A percentile compares a stretch with the other conserved stretches of the same genome.
These are phyloP conservation scores for Fusarium sp. DNA, from an alignment of 2,329 filamentous ascomycete species.

Conservation along the genomic window DNA sequence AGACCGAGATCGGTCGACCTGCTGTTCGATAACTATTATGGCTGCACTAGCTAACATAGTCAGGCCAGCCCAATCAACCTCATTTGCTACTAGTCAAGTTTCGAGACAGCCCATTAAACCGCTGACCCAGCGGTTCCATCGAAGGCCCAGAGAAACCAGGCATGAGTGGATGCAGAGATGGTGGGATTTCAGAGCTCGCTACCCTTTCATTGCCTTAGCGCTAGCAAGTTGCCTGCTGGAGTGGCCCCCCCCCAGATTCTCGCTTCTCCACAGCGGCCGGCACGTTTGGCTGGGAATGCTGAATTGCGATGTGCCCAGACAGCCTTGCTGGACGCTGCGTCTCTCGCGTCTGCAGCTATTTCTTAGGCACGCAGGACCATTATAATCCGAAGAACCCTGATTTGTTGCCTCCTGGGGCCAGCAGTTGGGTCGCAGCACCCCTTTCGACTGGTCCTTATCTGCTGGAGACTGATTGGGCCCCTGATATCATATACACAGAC, in stretches of 20 bases:
- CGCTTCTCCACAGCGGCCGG: conserved; percentile 44
- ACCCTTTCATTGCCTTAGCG: conserved; percentile 9
- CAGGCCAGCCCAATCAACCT: neutral
- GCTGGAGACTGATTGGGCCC: conserved; percentile 19
- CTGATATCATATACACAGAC: conserved; percentile 7
- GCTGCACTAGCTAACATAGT: conserved; percentile 11
- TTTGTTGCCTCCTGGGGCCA: conserved; percentile 27
- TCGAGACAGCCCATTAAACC: conserved; percentile 1
- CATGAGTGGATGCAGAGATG: conserved; percentile 16
- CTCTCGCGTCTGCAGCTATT: conserved; percentile 34
- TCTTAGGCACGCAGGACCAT: conserved; percentile 30
- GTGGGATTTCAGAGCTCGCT: conserved; percentile 17
- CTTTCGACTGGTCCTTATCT: conserved; percentile 35
- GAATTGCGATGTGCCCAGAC: conserved; percentile 18
- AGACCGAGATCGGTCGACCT: neutral
- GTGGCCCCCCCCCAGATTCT: conserved; percentile 40
- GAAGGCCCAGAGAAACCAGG: neutral
- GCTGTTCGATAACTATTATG: neutral
- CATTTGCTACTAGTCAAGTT: conserved; percentile 5
- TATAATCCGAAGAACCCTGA: conserved; percentile 26
- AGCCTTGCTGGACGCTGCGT: conserved; percentile 26
- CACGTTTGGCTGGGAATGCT: conserved; percentile 34
- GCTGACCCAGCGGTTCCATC: conserved; percentile 1
- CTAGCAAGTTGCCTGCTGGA: conserved; percentile 34
- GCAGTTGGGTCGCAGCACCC: conserved; percentile 9